Evolutionary conservation across 495 filamentous ascomycete genomes (phyloP), one percentile per base, ranked within the genome.

Genomic region (Tuber borchii): DNA sequence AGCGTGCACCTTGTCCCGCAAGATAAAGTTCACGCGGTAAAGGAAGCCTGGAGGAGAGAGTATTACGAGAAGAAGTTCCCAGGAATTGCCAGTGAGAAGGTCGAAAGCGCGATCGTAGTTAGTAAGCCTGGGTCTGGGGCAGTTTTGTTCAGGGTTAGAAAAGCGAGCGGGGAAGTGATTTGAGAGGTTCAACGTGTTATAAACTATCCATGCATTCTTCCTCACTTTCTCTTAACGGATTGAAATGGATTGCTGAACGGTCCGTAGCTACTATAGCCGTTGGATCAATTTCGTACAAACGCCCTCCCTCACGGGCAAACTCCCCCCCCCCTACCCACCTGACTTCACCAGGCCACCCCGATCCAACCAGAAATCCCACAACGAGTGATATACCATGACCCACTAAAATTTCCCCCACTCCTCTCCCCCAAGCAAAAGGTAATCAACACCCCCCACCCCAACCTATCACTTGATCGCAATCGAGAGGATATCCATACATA

Each of bases 1-100:
- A 93, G 89, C 69, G 95, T 99, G 71, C 96, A 99, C 84, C 88
- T 99, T 75, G 90, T 98, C 70, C 91, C 95, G 2, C 91, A 90
- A 79, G 89, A 93, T 74, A 95, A 92, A 85, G 92, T 97, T 1
- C 90, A 93, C n/a, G 90, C 85, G 51, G 91, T 99, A 39, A 93
- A 88, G 82, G 85, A 88, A 82, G 91, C 91, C 31, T 91, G 93
- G 89, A 87, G 91, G 82, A 86, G 89, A 75, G 88, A 92, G 83
- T 99, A 97, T 82, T 99, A 97, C 83, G 82, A 84, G 72, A 88
- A 88, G 79, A 90, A 90, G 83, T 89, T 92, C 83, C 88, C 90
- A 6, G 88, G 88, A 76, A 87, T 97, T 73, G 90, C 83, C 2
- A 87, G 88, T 70, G 92, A 93, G 86, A 91, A 92, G 85, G 86